Evolutionary conservation across 345 rosid genomes (phyloP), one percentile per base, ranked within the genome.

Genomic region (Cochlearia excelsa): DNA sequence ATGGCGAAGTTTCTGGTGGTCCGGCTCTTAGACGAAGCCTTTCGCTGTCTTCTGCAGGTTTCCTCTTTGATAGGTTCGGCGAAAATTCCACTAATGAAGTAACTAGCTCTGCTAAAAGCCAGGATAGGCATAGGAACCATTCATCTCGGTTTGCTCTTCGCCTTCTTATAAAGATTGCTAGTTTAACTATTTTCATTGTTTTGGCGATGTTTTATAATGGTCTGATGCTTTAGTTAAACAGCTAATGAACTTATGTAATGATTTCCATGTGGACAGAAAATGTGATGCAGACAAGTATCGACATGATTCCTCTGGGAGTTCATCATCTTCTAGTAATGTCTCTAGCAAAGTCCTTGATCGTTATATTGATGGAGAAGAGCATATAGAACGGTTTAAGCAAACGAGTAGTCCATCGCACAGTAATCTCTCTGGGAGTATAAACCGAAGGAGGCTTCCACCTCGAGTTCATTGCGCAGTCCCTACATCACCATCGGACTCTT

Each of bases 341-440:
- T 90, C 97, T 29, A 85, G 78, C 64, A 85, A 80, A 77, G 82
- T 93, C 47, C 71, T 90, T 74, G 97, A 94, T 65, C 88, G 92
- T 41, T 94, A 81, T 75, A 90, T 93, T 40, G 99, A 85, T 75
- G 99, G 94, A 41, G 99, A 94, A 73, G 90, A 89, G 73, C 80
- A 79, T 59, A 77, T 71, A 48, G 95, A 80, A 66, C 82, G 70
- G 40, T 78, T 74, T 60, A 76, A 74, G 75, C 72, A 75, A 43
- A 76, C 74, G 64, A 83, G 74, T 45, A 51, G 51, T 66, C 71
- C 80, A 45, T 65, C 74, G 47, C 78, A 39, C 50, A 79, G 77
- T 72, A 73, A 68, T 63, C 51, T 66, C 72, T 56, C 61, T 40
- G 84, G 79, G 50, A 73, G 57, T 39, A 69, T 73, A 27, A 78